Conservation (phyloP, 192 early-diverging fungal species). For the Rhizophlyctis rosea region DNA sequence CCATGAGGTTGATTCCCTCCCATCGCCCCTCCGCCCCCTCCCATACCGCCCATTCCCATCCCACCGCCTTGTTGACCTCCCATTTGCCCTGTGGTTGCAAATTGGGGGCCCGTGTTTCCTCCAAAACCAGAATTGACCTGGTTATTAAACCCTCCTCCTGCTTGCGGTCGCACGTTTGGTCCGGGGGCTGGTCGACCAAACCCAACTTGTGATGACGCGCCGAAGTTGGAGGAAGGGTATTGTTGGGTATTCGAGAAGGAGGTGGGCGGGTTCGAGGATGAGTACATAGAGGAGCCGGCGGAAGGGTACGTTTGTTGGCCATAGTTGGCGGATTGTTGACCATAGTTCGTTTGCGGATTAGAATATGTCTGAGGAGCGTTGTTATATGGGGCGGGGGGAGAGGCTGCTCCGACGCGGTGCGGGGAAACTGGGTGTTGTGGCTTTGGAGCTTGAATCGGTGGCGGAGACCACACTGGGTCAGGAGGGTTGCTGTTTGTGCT, state of each 20-base stretch:
- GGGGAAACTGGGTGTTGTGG: slow-evolving; percentile 18
- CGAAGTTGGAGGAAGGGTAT: background rate
- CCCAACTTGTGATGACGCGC: background rate
- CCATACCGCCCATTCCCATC: too few species aligned
- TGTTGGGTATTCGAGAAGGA: background rate
- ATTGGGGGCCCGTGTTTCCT: too few species aligned
- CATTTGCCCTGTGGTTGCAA: too few species aligned
- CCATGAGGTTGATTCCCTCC: too few species aligned
- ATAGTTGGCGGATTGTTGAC: background rate
- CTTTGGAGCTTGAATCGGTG: slow-evolving; percentile 25
- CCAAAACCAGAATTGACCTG: too few species aligned
- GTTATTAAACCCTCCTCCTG: too few species aligned
- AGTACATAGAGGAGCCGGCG: background rate
- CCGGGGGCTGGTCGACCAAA: background rate
- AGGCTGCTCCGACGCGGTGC: background rate
- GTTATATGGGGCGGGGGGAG: background rate
- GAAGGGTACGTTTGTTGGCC: background rate
- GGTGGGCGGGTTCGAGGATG: background rate
- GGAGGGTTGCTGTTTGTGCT: slow-evolving; percentile 15
- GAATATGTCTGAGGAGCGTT: background rate
- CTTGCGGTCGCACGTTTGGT: background rate
- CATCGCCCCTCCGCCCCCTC: background rate
- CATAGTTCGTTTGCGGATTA: background rate
- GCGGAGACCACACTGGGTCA: slow-evolving; percentile 22
- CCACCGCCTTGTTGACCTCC: too few species aligned